Percentiles rank a stretch among this genome's conserved stretches.
phyloP scores from a whole-genome alignment of 2,329 filamentous ascomycete genomes.

The Alternaria dauci region DNA sequence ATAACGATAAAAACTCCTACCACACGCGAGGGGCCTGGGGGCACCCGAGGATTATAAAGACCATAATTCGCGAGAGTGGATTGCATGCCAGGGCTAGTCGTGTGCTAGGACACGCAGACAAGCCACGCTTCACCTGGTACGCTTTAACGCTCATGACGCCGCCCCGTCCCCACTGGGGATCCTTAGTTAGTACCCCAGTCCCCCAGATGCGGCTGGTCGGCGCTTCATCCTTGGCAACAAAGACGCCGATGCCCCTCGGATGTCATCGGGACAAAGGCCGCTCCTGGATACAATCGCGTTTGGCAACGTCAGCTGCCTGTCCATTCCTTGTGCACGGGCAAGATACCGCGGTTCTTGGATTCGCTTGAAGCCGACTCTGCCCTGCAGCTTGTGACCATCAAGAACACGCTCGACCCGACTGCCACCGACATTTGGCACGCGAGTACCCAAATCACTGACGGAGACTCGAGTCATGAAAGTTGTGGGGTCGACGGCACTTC shows the following conservation, averaged over 20 bases:
- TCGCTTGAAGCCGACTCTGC: slow-evolving; percentile 19
- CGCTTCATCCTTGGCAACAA: slow-evolving; percentile 38
- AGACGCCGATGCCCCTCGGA: slow-evolving; percentile 45
- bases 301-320: slow-evolving; percentile 38
- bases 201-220: slow-evolving; percentile 48
- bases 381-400: slow-evolving; percentile 17
- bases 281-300: slow-evolving; percentile 24
- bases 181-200: slow-evolving; percentile 48
- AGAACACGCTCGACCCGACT: slow-evolving; percentile 1
- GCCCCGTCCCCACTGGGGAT: slow-evolving; percentile 45
- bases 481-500: slow-evolving; percentile 21
- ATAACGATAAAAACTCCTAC: slow-evolving; percentile 24
- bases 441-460: not conserved
- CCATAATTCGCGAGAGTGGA: slow-evolving; percentile 44
- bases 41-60: slow-evolving; percentile 45
- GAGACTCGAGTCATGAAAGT: slow-evolving; percentile 19
- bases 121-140: slow-evolving; percentile 43
- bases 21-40: slow-evolving; percentile 39
- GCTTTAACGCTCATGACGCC: slow-evolving; percentile 49
- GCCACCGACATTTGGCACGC: not conserved
- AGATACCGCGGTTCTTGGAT: slow-evolving; percentile 31
- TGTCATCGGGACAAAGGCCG: slow-evolving; percentile 41
- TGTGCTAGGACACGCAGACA: slow-evolving; percentile 39
- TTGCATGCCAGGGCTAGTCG: slow-evolving; percentile 36
- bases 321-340: slow-evolving; percentile 17